Evolutionary conservation across 192 early-diverging fungal genomes (phyloP), one percentile per base, ranked within the genome.

Genomic region (Backusella macrospora): DNA sequence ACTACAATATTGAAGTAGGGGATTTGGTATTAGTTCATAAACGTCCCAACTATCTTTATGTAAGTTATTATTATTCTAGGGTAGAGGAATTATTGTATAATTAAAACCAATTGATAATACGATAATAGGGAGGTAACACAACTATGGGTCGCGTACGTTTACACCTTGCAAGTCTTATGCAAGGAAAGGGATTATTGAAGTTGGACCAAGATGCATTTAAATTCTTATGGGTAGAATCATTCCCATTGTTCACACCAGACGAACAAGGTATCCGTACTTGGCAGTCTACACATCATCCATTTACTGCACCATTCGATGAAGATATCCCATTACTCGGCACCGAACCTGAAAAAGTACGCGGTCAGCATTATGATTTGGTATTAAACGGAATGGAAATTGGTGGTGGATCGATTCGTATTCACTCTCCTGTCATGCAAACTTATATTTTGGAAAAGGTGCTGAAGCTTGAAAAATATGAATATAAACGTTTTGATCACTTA

Each of bases 311-410:
- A 2, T 78, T 85, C 5, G 75, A 84, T 4, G 82, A 90, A n/a
- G 91, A 95, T 71, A 76, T 93, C n/a, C 74, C 84, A 10, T 71
- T 93, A 23, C 72, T 97, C 6, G 76, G 76, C 26, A 85, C 75
- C 3, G 75, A 90, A 44, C 93, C 93, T 10, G 85, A 82, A 74
- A 86, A 80, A 14, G 86, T 87, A 39, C 78, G 85, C 3, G 96
- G 92, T 13, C 93, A 94, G 80, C 94, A 95, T 80, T 96, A 96
- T 73, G 96, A 97, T 76, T 77, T 97, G 62, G 93, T 97, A 0
- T 81, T 97, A 47, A 96, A 97, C 74, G 96, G 96, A 10, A 86
- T 92, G 49, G 96, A 97, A 73, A 91, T 97, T 77, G 96, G 92
- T 14, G 96, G 96, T 6, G 96, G 96, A 7, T 95, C 94, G 1